Conservation (phyloP, 2,329 filamentous ascomycete genomes). For the Neofusicoccum umdonicola region DNA sequence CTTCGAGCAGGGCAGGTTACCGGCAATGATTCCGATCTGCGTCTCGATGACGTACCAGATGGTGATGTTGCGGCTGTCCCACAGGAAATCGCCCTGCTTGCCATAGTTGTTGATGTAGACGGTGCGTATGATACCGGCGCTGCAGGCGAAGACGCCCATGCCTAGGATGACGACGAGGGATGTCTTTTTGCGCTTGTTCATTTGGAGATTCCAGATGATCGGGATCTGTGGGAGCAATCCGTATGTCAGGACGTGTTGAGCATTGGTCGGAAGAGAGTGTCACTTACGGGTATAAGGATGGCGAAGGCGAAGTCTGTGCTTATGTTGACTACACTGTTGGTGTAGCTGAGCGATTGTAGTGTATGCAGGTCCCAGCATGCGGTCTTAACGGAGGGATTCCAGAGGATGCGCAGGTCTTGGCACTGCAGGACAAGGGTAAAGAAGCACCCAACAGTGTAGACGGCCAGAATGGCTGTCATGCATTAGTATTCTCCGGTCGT, state of each 20-base stretch:
- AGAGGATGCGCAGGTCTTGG: constrained; percentile 45
- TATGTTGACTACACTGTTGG: constrained; percentile 45
- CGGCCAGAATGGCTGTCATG: constrained; percentile 40
- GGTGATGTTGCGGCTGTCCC: constrained; percentile 47
- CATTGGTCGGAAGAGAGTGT: too few species aligned
- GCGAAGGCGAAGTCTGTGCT: constrained; percentile 44
- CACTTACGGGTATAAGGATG: constrained; percentile 34
- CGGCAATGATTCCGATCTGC: constrained; percentile 45
- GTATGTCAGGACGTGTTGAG: background rate
- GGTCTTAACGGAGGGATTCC: constrained; percentile 41
- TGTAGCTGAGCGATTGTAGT: constrained; percentile 45
- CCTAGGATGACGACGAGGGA: constrained; percentile 44
- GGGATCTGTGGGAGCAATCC: constrained; percentile 26
- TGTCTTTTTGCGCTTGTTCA: constrained; percentile 42
- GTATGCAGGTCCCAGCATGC: constrained; percentile 44
- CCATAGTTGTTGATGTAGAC: constrained; percentile 37
- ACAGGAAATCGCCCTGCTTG: constrained; percentile 36
- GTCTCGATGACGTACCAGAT: constrained; percentile 48
- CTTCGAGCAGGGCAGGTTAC: constrained; percentile 44
- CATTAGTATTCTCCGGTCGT: constrained; percentile 6
- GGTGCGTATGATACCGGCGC: constrained; percentile 42
- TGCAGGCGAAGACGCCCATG: constrained; percentile 27
- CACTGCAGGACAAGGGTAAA: constrained; percentile 52
- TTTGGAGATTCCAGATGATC: constrained; percentile 42
- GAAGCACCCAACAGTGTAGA: constrained; percentile 46